These are phyloP conservation scores for Rhodotorula sphaerocarpa DNA, from an alignment of 768 basidiomycete species.

Conservation along the genomic window DNA sequence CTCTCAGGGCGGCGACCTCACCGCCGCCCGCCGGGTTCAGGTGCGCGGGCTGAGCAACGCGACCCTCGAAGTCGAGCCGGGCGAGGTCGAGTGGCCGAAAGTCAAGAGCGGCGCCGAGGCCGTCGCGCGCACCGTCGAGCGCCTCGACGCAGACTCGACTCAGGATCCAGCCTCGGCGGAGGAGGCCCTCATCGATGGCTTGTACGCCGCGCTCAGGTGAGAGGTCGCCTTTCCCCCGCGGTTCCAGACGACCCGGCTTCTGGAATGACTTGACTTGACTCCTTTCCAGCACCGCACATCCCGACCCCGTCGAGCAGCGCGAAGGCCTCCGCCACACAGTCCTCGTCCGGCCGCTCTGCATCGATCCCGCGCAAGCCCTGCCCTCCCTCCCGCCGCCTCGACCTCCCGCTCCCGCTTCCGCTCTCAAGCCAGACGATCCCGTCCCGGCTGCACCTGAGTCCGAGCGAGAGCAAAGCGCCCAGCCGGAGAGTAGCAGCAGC, in stretches of 20 bases:
- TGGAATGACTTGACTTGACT: too few species aligned
- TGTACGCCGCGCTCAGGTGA: slow-evolving; percentile 39
- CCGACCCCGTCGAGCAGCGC: slow-evolving; percentile 12
- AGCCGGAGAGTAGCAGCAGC: too few species aligned
- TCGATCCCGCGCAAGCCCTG: slow-evolving; percentile 17
- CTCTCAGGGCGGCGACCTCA: background rate
- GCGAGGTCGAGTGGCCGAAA: slow-evolving; percentile 42
- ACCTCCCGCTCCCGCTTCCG: background rate
- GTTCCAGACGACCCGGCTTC: too few species aligned
- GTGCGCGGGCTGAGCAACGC: slow-evolving; percentile 32
- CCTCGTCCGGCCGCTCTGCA: slow-evolving; percentile 30
- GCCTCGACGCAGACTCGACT: background rate
- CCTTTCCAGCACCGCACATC: slow-evolving; percentile 12
- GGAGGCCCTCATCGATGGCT: slow-evolving; percentile 31
- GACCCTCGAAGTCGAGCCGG: slow-evolving; percentile 22
- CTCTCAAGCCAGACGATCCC: background rate
- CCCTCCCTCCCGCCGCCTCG: slow-evolving; percentile 17
- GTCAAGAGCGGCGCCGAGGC: slow-evolving; percentile 39
- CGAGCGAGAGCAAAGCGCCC: too few species aligned
- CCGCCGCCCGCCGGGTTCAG: background rate
- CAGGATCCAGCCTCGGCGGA: slow-evolving; percentile 16
- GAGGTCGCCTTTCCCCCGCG: too few species aligned
- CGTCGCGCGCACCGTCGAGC: slow-evolving; percentile 31
- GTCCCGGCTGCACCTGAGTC: too few species aligned
- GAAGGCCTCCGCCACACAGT: slow-evolving; percentile 28